phyloP scores from a whole-genome alignment of 495 filamentous ascomycete genomes.

The Articulospora tetracladia region DNA sequence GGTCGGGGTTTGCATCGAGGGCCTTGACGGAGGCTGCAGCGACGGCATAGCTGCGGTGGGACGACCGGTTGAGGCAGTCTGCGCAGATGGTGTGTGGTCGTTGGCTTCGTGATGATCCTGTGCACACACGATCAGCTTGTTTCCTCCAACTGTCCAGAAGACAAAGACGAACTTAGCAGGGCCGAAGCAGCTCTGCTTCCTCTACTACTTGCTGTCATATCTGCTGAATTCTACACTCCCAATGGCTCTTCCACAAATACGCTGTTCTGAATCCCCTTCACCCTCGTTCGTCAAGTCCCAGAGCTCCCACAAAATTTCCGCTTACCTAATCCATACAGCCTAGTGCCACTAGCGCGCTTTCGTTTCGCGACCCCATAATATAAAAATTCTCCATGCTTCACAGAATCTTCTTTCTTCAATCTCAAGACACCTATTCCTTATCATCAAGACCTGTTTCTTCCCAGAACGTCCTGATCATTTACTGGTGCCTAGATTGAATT shows the following conservation, averaged over 20 bases:
- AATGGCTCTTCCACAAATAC: constrained; percentile 2
- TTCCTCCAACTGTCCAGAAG: constrained; percentile 14
- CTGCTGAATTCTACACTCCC: constrained; percentile 2
- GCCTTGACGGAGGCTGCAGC: constrained; percentile 17
- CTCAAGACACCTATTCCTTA: constrained; percentile 29
- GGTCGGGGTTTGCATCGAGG: constrained; percentile 16
- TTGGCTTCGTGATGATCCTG: constrained; percentile 14
- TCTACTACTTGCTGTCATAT: constrained; percentile 49
- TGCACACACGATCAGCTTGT: constrained; percentile 25
- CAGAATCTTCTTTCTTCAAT: constrained; percentile 6
- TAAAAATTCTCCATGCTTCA: neutral
- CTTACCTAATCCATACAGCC: constrained; percentile 12
- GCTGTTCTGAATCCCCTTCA: neutral
- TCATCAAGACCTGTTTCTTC: constrained; percentile 27
- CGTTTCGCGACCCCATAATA: neutral
- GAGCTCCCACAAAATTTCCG: constrained; percentile 9
- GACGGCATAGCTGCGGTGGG: constrained; percentile 23
- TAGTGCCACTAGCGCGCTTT: neutral
- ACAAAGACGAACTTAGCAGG: constrained; percentile 27
- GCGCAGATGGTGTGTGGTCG: constrained; percentile 16
- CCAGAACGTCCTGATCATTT: constrained; percentile 30
- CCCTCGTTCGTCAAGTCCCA: neutral
- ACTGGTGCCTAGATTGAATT: constrained; percentile 25
- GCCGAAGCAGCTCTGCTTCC: constrained; percentile 36
- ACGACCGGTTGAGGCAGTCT: constrained; percentile 27